Evolutionary conservation across 2,329 filamentous ascomycete genomes (phyloP).

Genomic region (Trichoderma sp.): DNA sequence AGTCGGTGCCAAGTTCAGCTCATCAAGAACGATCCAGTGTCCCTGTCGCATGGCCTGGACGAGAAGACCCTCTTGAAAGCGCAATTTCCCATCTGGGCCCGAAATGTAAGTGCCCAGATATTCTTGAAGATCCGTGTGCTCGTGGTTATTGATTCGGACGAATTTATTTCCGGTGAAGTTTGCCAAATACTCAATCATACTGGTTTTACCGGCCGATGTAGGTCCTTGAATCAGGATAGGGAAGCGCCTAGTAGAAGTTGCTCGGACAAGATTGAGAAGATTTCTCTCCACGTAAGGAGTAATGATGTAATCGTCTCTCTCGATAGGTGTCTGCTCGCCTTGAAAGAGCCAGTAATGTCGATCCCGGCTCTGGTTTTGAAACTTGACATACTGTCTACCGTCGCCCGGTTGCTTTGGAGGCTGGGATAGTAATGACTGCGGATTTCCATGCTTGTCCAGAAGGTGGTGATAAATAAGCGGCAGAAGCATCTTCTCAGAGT

Average conservation of each 20-base stretch:
- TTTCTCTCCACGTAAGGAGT: conserved; percentile 95
- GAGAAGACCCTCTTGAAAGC: conserved; percentile 90
- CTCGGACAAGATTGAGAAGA: conserved; percentile 88
- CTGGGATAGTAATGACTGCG: conserved; percentile 73
- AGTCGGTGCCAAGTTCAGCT: conserved; percentile 93
- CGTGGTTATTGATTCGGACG: conserved; percentile 98
- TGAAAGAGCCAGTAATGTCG: conserved; percentile 88
- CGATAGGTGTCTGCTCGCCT: conserved; percentile 63
- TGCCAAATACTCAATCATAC: conserved; percentile 99
- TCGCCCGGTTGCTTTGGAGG: conserved; percentile 76
- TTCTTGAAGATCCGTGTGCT: conserved; percentile 97
- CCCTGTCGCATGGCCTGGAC: conserved; percentile 91
- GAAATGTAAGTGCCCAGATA: conserved; percentile 96
- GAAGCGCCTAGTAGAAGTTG: conserved; percentile 87
- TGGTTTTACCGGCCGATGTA: conserved; percentile 96
- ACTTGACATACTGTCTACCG: conserved; percentile 75
- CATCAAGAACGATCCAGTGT: conserved; percentile 97
- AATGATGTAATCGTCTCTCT: conserved; percentile 90
- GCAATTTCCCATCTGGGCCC: conserved; percentile 77
- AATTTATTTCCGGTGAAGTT: conserved; percentile 96
- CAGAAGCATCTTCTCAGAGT: conserved; percentile 76
- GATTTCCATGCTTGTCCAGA: conserved; percentile 66
- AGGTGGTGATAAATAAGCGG: conserved; percentile 81
- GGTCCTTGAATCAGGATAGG: conserved; percentile 95
- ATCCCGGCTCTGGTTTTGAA: conserved; percentile 63